These are phyloP conservation scores for Abrus pulchellus DNA, from an alignment of 306 rosid species.

Conservation along the genomic window DNA sequence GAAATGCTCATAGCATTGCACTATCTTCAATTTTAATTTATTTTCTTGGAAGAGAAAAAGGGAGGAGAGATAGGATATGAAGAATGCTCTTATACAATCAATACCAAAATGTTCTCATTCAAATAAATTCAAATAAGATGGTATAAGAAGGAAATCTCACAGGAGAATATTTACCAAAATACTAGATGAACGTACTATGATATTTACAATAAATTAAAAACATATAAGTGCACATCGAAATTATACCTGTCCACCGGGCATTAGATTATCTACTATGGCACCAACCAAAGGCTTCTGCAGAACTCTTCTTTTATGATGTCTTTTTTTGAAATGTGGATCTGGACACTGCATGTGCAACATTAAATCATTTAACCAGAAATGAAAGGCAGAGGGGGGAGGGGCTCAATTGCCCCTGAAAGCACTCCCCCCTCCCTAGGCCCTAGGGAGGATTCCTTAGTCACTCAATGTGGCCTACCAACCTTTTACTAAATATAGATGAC, in stretches of 20 bases:
- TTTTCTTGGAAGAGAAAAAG: constrained; percentile 2
- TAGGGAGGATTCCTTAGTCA: background rate
- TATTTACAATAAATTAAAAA: background rate
- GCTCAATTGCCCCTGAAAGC: background rate
- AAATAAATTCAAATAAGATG: constrained; percentile 9
- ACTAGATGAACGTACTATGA: background rate
- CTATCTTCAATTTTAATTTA: background rate
- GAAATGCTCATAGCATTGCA: background rate
- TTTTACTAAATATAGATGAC: background rate
- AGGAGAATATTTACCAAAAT: constrained; percentile 8
- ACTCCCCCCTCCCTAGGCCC: background rate
- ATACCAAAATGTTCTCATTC: background rate
- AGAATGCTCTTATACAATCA: constrained; percentile 13
- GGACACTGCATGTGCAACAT: constrained; percentile 81
- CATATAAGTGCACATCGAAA: constrained; percentile 14
- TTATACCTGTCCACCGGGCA: constrained; percentile 78
- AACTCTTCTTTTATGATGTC: constrained; percentile 90
- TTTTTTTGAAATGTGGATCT: constrained; percentile 93
- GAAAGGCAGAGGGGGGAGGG: background rate
- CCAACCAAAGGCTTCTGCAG: constrained; percentile 81
- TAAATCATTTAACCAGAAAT: constrained; percentile 36
- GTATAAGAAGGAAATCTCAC: constrained; percentile 9
- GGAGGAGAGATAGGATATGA: constrained; percentile 14
- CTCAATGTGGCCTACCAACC: background rate
- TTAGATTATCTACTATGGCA: constrained; percentile 65